Evolutionary conservation across 2,329 filamentous ascomycete genomes (phyloP).

Genomic region (Penicillium griseofulvum): DNA sequence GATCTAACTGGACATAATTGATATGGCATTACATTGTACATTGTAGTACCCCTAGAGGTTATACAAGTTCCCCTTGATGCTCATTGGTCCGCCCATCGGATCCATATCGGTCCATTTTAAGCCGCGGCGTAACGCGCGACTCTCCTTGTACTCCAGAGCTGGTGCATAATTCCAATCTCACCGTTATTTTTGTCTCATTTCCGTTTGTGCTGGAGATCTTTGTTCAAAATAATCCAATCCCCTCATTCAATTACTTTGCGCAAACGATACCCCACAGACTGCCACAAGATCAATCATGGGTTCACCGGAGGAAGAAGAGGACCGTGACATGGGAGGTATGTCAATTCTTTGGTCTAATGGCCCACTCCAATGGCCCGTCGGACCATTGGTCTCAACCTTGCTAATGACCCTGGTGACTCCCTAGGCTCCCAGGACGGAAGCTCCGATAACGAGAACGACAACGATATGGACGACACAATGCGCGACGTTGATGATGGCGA

Average conservation of each 20-base stretch:
- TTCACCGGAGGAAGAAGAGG: slow-evolving; percentile 42
- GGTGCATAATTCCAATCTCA: neutral
- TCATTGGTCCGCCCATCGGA: neutral
- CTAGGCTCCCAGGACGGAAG: slow-evolving; percentile 49
- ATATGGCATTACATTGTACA: neutral
- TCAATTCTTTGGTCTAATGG: slow-evolving; percentile 5
- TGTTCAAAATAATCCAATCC: neutral
- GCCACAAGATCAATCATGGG: slow-evolving; percentile 25
- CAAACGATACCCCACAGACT: neutral
- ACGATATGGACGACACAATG: slow-evolving; percentile 43
- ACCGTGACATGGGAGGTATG: slow-evolving; percentile 42
- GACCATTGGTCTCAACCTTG: neutral
- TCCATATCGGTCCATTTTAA: neutral
- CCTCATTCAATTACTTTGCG: neutral
- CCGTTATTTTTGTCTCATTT: neutral
- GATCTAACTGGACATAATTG: neutral
- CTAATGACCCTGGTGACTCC: neutral
- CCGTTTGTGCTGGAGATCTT: neutral
- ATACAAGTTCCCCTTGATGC: neutral
- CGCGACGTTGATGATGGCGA: slow-evolving; percentile 44
- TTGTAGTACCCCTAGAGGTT: neutral
- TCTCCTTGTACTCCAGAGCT: neutral
- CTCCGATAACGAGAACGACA: slow-evolving; percentile 45
- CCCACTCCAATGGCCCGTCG: slow-evolving; percentile 6
- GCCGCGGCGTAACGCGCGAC: neutral